Percentiles rank a stretch among this genome's conserved stretches.
Conservation (phyloP, 2,329 filamentous ascomycete genomes). For the Aureobasidium uvarum region DNA sequence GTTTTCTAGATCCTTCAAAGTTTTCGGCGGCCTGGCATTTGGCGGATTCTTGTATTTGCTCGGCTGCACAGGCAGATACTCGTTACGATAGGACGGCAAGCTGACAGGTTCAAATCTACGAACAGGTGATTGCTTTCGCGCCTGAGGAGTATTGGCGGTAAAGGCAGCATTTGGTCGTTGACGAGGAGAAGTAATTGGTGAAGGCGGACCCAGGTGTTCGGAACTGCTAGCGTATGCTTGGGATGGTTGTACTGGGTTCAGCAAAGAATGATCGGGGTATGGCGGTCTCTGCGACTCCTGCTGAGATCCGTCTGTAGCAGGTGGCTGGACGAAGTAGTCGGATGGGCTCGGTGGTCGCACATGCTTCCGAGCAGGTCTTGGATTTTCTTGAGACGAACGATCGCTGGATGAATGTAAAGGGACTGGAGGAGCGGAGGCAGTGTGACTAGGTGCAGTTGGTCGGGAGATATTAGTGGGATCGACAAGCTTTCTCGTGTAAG, state of each 20-base stretch:
- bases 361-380: slow-evolving; percentile 8
- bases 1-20: slow-evolving; percentile 19
- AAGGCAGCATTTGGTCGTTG: neutral
- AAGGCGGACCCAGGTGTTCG: slow-evolving; percentile 25
- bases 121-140: slow-evolving; percentile 27
- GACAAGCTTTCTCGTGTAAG: slow-evolving; percentile 38
- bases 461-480: slow-evolving; percentile 26
- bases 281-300: slow-evolving; percentile 29
- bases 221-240: slow-evolving; percentile 14
- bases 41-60: slow-evolving; percentile 36
- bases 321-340: slow-evolving; percentile 12
- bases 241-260: slow-evolving; percentile 29
- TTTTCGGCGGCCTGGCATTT: slow-evolving; percentile 31
- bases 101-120: slow-evolving; percentile 23
- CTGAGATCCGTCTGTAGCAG: slow-evolving; percentile 22
- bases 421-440: slow-evolving; percentile 20
- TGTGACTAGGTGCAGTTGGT: neutral
- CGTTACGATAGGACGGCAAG: slow-evolving; percentile 49
- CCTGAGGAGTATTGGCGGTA: slow-evolving; percentile 19
- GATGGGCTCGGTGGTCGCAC: slow-evolving; percentile 33
- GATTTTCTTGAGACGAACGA: slow-evolving; percentile 6
- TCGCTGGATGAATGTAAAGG: slow-evolving; percentile 5
- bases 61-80: slow-evolving; percentile 47
- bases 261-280: slow-evolving; percentile 37
- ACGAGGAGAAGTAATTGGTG: slow-evolving; percentile 17